phyloP scores from a whole-genome alignment of 257 asterid genomes.

The Penstemon barbatus region DNA sequence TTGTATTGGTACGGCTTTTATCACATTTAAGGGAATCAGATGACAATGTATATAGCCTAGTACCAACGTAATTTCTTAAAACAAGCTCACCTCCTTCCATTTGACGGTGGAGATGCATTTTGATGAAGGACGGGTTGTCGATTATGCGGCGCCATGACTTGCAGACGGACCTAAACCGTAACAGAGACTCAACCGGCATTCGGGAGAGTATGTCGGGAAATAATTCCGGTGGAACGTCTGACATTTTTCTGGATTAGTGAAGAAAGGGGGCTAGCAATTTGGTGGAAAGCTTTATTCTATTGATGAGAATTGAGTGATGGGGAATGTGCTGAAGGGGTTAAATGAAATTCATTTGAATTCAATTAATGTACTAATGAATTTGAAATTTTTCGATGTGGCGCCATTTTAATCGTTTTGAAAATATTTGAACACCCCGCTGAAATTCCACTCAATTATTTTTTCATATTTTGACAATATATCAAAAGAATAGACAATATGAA shows the following conservation, averaged over 20 bases:
- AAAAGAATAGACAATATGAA: no score
- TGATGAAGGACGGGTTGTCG: conserved; percentile 22
- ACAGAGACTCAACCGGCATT: conserved; percentile 14
- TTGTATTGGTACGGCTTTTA: neutral
- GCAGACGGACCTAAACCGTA: conserved; percentile 19
- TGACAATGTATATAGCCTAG: conserved; percentile 3
- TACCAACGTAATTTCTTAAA: neutral
- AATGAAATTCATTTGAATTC: no score
- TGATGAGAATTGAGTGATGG: no score
- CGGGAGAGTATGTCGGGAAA: conserved; percentile 1
- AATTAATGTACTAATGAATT: no score
- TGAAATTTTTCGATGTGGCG: no score
- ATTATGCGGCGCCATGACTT: conserved; percentile 17
- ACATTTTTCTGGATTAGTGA: neutral
- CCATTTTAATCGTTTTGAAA: no score
- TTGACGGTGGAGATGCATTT: conserved; percentile 5
- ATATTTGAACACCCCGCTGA: no score
- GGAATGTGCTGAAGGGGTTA: no score
- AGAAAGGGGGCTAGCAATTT: no score
- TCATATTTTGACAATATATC: no score
- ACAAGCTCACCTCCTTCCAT: neutral
- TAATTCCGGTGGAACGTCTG: conserved; percentile 13
- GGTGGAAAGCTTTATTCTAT: no score
- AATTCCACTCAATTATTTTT: no score
- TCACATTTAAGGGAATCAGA: neutral